Base-by-base conservation (phyloP, 2,329 filamentous ascomycete genomes). In the Fusarium fracticaudum region DNA sequence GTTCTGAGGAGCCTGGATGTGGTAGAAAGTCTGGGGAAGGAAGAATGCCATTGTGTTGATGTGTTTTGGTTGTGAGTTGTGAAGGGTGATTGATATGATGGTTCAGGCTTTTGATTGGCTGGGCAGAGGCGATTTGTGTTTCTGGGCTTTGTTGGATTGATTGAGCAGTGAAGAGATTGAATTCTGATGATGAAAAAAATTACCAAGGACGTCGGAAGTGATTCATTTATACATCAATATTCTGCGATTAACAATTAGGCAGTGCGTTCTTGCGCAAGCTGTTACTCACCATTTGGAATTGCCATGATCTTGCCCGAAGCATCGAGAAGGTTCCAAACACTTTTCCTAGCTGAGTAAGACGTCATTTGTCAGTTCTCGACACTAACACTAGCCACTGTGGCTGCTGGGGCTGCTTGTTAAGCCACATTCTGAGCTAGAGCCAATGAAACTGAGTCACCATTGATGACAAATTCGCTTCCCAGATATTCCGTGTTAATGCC, bases 1-100 rank as follows among this genome's bases (percentile, higher is more conserved):
- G 59, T 69, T 69, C 29, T 64, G 20, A 1, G 65, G 65, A 35
- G 67, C 51, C 44, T 69, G 65, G 4, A 38, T 58, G 15, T 69
- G 59, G 59, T 53, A 69, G 44, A 55, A 51, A 1, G 67, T 69
- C 22, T 53, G 67, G 65, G 67, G 67, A 54, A 69, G 38, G n/a
- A 69, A 69, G 65, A 67, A 67, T 37, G 65, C 65, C 65, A 67
- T 67, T 67, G 22, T 67, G 29, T 26, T 53, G 3, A 8, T 61
- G 22, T 67, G 63, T 18, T 61, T 41, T 51, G 8, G 11, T 60
- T 15, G 31, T 51, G 31, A 35, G 6, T 14, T 40, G 26, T 58
- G 8, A 35, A 38, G 22, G 35, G n/a, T 47, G 5, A 3, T n/a
- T 41, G 40, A 29, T 38, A 41, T 35, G 2, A 31, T 47, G 20